Evolutionary conservation across 2,329 filamentous ascomycete genomes (phyloP), one percentile per base, ranked within the genome.

Genomic region (Emergomyces orientalis): DNA sequence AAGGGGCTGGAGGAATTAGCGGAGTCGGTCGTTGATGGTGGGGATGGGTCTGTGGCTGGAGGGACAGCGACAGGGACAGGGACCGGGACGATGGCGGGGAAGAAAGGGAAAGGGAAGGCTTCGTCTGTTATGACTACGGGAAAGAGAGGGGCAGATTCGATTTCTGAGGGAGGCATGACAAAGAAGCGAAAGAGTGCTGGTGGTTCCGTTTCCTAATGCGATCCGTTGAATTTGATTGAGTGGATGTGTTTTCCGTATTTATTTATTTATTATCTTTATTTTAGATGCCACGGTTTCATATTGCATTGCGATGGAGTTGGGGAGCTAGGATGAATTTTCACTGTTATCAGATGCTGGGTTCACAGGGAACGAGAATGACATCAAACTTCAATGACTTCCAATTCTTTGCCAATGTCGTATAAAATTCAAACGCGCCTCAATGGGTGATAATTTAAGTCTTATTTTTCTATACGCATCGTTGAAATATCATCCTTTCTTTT

Each of bases 91-190:
- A 41, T 39, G 43, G 47, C 51, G 32, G 52, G 69, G 30, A 76
- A 75, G 67, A 76, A 75, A 68, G 66, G 55, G 6, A 74, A 76
- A 59, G 72, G 72, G 11, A 77, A 77, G 62, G 60, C 54, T 57
- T 39, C 22, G 13, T 32, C 59, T 52, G 34, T n/a, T 25, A 30
- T 62, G 71, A 54, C 69, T 67, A 67, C 63, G 70, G 71, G 13
- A 65, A 72, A 55, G 63, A 71, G 58, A 70, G 70, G 30, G 22
- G n/a, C 56, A 1, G 66, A 63, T 43, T 25, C 55, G 6, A 34
- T 41, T 52, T 57, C 54, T 19, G 62, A 64, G 22, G 64, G 59
- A n/a, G 47, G 8, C 7, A 37, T 41, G 7, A 34, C 58, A 14
- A 63, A 62, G 19, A 66, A 65, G 52, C 65, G 64, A 45, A 64